These are phyloP conservation scores for Lentinula lateritia DNA, from an alignment of 768 basidiomycete species.

Conservation along the genomic window DNA sequence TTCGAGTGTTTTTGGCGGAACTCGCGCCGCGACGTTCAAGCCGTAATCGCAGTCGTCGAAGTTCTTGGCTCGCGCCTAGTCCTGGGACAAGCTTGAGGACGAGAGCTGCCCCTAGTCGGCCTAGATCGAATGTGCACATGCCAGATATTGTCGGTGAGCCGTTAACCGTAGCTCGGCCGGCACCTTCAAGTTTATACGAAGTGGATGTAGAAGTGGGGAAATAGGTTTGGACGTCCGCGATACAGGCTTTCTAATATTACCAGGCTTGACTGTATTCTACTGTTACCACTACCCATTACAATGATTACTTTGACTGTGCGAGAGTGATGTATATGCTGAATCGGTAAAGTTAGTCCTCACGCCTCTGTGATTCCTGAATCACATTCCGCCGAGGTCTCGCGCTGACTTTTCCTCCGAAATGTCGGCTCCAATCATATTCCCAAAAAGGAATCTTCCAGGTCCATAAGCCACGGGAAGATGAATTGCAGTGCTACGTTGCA, in stretches of 20 bases:
- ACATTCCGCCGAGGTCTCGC: not conserved
- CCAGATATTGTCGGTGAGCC: not conserved
- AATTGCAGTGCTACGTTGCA: constrained; percentile 7
- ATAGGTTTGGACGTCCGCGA: not conserved
- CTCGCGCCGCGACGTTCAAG: not conserved
- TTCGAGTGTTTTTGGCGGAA: not conserved
- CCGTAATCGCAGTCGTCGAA: not conserved
- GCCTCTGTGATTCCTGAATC: not conserved
- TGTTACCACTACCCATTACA: not conserved
- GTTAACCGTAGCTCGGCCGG: not conserved
- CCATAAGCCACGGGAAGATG: constrained; percentile 1
- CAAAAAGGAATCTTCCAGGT: constrained; percentile 9
- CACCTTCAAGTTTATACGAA: not conserved
- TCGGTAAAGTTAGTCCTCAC: not conserved
- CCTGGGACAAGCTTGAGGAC: constrained; percentile 4
- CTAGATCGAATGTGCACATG: not conserved
- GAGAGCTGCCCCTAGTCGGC: not conserved
- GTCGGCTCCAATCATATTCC: not conserved
- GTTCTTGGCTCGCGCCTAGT: constrained; percentile 1
- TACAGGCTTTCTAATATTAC: too few species aligned
- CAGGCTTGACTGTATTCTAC: not conserved
- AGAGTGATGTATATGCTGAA: too few species aligned
- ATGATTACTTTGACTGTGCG: too few species aligned
- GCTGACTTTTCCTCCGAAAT: not conserved
- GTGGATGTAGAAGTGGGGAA: not conserved